phyloP scores from a whole-genome alignment of 2,329 filamentous ascomycete genomes.

The Allantophomopsis cytisporea region DNA sequence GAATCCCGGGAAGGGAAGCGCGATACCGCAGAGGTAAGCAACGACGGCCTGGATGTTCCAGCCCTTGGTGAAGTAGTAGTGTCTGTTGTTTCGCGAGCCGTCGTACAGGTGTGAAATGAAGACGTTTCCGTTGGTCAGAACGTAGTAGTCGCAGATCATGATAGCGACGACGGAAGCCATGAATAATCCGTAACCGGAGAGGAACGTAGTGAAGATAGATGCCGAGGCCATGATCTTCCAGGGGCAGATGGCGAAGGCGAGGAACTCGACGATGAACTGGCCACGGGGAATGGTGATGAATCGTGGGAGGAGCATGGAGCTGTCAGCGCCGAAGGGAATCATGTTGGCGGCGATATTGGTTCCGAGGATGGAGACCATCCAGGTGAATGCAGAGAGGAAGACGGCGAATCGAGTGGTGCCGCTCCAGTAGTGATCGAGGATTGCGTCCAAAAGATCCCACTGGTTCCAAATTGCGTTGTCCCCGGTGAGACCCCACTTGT shows the following conservation, averaged over 20 bases:
- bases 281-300: slow-evolving; percentile 42
- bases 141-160: slow-evolving; percentile 19
- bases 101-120: slow-evolving; percentile 20
- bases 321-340: slow-evolving; percentile 37
- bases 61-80: slow-evolving; percentile 19
- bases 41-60: slow-evolving; percentile 21
- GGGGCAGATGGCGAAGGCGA: slow-evolving; percentile 41
- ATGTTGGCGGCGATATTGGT: slow-evolving; percentile 44
- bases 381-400: slow-evolving; percentile 35
- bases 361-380: slow-evolving; percentile 38
- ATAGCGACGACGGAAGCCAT: slow-evolving; percentile 29
- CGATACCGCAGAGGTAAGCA: slow-evolving; percentile 19
- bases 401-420: slow-evolving; percentile 23
- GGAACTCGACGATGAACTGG: slow-evolving; percentile 34
- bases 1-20: slow-evolving; percentile 21
- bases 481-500: slow-evolving; percentile 20
- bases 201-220: slow-evolving; percentile 45
- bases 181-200: slow-evolving; percentile 50
- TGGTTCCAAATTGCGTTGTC: slow-evolving; percentile 19
- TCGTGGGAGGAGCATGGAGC: slow-evolving; percentile 35
- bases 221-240: slow-evolving; percentile 52
- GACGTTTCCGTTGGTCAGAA: slow-evolving; percentile 20
- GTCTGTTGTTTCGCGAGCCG: slow-evolving; percentile 14
- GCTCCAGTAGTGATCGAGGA: slow-evolving; percentile 13
- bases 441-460: slow-evolving; percentile 33